Evolutionary conservation across 2,329 filamentous ascomycete species (phyloP).

Genomic region (Gaeumannomyces tritici): DNA sequence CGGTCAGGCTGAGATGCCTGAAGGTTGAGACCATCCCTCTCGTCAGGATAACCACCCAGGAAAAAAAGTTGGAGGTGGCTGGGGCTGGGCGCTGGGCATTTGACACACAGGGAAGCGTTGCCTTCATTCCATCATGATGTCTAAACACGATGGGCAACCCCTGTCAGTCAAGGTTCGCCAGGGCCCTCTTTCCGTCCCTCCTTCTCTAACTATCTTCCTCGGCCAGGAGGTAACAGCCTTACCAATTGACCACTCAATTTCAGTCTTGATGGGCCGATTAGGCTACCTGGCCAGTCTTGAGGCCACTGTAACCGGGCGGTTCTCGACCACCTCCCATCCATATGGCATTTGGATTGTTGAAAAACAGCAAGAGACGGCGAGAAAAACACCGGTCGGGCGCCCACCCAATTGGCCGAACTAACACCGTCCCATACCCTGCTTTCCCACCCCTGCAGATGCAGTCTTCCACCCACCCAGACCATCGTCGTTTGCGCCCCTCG

Average conservation of each 20-base stretch:
- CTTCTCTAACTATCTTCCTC: neutral
- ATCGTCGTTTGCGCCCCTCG: neutral
- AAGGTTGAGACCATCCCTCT: neutral
- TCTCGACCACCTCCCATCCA: too few species aligned
- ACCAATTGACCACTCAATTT: neutral
- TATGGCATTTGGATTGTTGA: neutral
- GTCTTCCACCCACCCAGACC: neutral
- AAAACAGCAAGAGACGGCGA: neutral
- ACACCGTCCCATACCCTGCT: neutral
- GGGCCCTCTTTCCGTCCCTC: too few species aligned
- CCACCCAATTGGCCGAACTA: neutral
- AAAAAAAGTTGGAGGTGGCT: neutral
- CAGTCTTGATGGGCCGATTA: neutral
- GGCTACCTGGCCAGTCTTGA: neutral
- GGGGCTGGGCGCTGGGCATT: neutral
- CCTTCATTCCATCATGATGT: neutral
- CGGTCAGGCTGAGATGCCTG: neutral
- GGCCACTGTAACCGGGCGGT: too few species aligned
- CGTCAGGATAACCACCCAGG: neutral
- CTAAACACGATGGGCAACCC: neutral
- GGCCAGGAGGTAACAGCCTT: too few species aligned
- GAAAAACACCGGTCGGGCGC: neutral
- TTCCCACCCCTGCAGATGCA: neutral
- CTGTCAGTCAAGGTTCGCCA: too few species aligned
- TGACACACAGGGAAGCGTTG: neutral